A percentile compares a stretch with the other conserved stretches of the same genome.
These are phyloP conservation scores for Candida sp. DNA, from an alignment of 1,139 yeast genomes.

Conservation along the genomic window DNA sequence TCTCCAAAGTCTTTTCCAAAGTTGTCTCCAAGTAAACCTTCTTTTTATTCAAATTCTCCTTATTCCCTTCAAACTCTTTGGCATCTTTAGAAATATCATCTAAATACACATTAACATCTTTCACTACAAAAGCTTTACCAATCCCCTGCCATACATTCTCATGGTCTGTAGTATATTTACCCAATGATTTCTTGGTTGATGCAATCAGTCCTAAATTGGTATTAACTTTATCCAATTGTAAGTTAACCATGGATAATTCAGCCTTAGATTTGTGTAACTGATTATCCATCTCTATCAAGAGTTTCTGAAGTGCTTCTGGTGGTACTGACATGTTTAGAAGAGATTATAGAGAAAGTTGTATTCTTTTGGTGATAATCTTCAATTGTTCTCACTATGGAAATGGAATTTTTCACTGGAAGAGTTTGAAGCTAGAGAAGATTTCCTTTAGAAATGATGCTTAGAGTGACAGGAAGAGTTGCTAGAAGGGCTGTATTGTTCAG, in stretches of 20 bases:
- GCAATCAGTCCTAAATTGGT: slow-evolving; percentile 59
- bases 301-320: slow-evolving; percentile 51
- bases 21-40: slow-evolving; percentile 73
- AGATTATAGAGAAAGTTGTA: no score
- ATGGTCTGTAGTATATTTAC: slow-evolving; percentile 30
- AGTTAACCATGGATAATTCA: slow-evolving; percentile 60
- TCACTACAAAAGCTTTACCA: slow-evolving; percentile 67
- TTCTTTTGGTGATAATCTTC: not conserved
- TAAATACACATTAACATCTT: slow-evolving; percentile 44
- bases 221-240: slow-evolving; percentile 54
- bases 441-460: not conserved
- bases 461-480: not conserved
- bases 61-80: slow-evolving; percentile 52
- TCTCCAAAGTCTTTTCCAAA: slow-evolving; percentile 66
- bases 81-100: slow-evolving; percentile 50
- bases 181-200: slow-evolving; percentile 54
- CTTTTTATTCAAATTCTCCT: slow-evolving; percentile 63
- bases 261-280: slow-evolving; percentile 58
- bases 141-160: slow-evolving; percentile 79
- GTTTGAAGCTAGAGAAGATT: no score
- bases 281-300: slow-evolving; percentile 60
- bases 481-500: not conserved
- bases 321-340: slow-evolving; percentile 1
- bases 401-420: not conserved
- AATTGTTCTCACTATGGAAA: not conserved